Conservation (phyloP, 2,329 filamentous ascomycete genomes). For the Pseudogymnoascus sp. region DNA sequence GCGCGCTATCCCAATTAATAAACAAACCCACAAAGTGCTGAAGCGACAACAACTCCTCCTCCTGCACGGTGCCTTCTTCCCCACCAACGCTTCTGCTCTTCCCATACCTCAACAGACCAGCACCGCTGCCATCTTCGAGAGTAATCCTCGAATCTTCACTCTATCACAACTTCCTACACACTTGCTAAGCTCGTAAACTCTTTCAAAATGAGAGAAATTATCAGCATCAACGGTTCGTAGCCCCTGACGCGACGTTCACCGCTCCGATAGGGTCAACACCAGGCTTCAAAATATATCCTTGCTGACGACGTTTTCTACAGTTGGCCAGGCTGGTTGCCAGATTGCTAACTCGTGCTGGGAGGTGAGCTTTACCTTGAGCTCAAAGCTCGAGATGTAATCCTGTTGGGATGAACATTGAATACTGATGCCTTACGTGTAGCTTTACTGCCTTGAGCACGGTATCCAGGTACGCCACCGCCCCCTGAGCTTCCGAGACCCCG, state of each 20-base stretch:
- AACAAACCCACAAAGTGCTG: constrained; percentile 13
- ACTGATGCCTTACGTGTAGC: constrained; percentile 49
- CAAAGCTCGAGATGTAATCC: neutral
- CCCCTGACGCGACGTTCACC: constrained; percentile 31
- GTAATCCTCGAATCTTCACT: constrained; percentile 19
- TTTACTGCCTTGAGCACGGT: constrained; percentile 99
- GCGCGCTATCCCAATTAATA: constrained; percentile 11
- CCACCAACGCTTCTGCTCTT: constrained; percentile 18
- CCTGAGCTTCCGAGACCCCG: neutral
- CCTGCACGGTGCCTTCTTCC: constrained; percentile 17
- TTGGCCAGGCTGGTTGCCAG: constrained; percentile 99
- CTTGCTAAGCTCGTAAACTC: constrained; percentile 20
- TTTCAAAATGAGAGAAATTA: constrained; percentile 94
- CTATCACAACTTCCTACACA: constrained; percentile 14
- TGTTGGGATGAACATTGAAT: constrained; percentile 9
- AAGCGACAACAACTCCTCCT: constrained; percentile 10
- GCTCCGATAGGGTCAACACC: constrained; percentile 32
- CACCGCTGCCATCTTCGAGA: constrained; percentile 13
- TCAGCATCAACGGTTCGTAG: constrained; percentile 90
- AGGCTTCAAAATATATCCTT: constrained; percentile 24
- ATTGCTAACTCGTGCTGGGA: constrained; percentile 99
- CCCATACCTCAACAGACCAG: constrained; percentile 18
- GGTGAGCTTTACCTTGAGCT: constrained; percentile 54
- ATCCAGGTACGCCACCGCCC: constrained; percentile 70
- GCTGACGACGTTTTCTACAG: constrained; percentile 44